Evolutionary conservation across 2,329 filamentous ascomycete species (phyloP), one percentile per base, ranked within the genome.

Genomic region (Neofusicoccum kwambonambiense): DNA sequence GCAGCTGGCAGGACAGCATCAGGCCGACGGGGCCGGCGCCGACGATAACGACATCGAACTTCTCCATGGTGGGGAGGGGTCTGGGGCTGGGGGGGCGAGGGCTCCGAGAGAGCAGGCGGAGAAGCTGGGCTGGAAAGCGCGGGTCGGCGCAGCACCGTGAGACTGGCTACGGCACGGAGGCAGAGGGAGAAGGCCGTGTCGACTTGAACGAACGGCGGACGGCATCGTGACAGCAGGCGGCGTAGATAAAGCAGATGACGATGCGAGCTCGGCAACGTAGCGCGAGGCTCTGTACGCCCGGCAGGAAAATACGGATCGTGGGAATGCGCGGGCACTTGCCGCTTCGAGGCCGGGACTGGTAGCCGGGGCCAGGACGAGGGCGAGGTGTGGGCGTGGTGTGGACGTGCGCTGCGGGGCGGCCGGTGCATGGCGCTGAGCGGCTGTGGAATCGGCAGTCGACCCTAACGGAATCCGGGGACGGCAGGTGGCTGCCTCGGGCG

Each of bases 1-100:
- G 91, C 67, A 97, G 85, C 75, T 91, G 94, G 35, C 93, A 93
- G 8, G 92, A 95, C 27, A 97, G 85, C 79, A 96, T 89, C 65
- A 97, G 86, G 64, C 93, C 93, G 45, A 93, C 92, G 3, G 93
- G 93, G 15, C 93, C 93, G 64, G 93, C 93, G 68, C 93, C 93
- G 64, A 97, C 85, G 69, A 97, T 93, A 70, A 97, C 92, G 58
- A 85, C 85, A 72, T 90, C 88, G 78, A 87, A 89, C 62, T 80
- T 83, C 65, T 85, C 81, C 71, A 72, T 67, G 17, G 15, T 22
- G 17, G n/a, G 61, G 22, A 34, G 15, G 15, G n/a, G 1, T n/a
- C 3, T 13, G 27, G 27, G 27, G 27, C 7, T 0, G 19, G 39
- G 22, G 22, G 22, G 3, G 22, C 2, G 22, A 22, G 22, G 22